Evolutionary conservation across 2,329 filamentous ascomycete genomes (phyloP).

Genomic region (Fusarium zealandicum): DNA sequence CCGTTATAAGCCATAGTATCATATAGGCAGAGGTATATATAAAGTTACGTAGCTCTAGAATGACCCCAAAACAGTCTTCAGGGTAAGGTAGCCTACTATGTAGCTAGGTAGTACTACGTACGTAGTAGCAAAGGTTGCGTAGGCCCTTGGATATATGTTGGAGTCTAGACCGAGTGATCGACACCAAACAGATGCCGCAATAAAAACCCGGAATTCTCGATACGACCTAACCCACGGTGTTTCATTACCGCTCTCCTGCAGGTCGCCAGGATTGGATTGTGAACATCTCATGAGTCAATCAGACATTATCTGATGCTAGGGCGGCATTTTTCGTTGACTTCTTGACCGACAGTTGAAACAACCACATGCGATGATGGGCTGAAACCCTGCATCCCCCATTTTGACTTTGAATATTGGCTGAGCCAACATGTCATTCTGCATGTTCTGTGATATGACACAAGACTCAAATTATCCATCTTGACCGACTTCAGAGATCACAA

Average conservation of each 20-base stretch:
- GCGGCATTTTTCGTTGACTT: background rate
- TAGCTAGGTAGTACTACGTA: too few relatives aligned
- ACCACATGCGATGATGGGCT: background rate
- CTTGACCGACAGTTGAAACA: conserved; percentile 28
- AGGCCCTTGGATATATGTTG: background rate
- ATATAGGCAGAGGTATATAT: too few relatives aligned
- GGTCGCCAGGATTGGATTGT: conserved; percentile 20
- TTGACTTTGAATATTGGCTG: conserved; percentile 5
- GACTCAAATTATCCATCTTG: background rate
- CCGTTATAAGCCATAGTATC: too few relatives aligned
- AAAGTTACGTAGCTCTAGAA: too few relatives aligned
- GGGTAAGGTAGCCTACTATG: background rate
- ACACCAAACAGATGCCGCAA: conserved; percentile 9
- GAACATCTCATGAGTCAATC: conserved; percentile 16
- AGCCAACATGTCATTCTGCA: conserved; percentile 1
- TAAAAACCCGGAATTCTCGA: conserved; percentile 3
- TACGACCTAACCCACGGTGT: conserved; percentile 6
- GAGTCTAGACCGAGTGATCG: conserved; percentile 30
- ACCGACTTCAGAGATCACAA: too few relatives aligned
- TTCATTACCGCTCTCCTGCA: conserved; percentile 20
- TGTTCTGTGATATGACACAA: conserved; percentile 6
- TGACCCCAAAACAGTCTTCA: background rate
- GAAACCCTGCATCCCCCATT: conserved; percentile 5
- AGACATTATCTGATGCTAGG: background rate
- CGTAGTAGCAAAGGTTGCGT: background rate